Evolutionary conservation across 495 filamentous ascomycete species (phyloP).

Genomic region (Letharia lupina): DNA sequence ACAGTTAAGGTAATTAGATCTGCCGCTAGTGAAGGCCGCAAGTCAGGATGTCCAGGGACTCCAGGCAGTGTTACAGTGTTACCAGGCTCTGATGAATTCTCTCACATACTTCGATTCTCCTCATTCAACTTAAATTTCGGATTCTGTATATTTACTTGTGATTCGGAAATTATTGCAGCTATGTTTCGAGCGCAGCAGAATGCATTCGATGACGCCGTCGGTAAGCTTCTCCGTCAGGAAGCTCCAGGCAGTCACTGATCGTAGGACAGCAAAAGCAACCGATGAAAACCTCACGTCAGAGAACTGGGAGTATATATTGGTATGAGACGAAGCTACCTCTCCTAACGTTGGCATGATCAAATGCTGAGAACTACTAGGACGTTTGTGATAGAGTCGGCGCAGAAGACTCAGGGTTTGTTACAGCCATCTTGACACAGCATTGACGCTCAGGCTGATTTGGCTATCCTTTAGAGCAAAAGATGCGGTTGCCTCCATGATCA

Average conservation of each 20-base stretch:
- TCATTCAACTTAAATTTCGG: background rate
- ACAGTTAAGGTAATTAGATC: background rate
- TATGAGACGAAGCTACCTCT: conserved; percentile 28
- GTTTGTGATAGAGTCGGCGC: conserved; percentile 84
- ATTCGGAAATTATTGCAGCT: background rate
- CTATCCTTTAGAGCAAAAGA: conserved; percentile 60
- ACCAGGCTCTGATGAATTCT: background rate
- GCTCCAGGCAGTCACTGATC: conserved; percentile 18
- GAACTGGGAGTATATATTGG: conserved; percentile 97
- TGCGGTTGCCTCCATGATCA: conserved; percentile 88
- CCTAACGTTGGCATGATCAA: background rate
- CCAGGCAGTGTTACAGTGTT: background rate
- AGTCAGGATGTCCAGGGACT: background rate
- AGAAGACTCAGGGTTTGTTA: conserved; percentile 53
- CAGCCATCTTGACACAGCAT: background rate
- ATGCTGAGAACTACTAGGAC: conserved; percentile 45
- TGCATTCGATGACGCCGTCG: conserved; percentile 72
- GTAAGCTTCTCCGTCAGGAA: conserved; percentile 38
- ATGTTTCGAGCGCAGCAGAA: conserved; percentile 81
- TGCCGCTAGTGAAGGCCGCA: conserved; percentile 6
- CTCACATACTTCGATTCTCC: background rate
- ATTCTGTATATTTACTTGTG: background rate
- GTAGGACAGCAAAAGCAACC: conserved; percentile 77
- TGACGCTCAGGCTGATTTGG: conserved; percentile 22
- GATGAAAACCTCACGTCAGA: conserved; percentile 97